These are phyloP conservation scores for Boletus sp. DNA, from an alignment of 768 basidiomycete species.

Conservation along the genomic window DNA sequence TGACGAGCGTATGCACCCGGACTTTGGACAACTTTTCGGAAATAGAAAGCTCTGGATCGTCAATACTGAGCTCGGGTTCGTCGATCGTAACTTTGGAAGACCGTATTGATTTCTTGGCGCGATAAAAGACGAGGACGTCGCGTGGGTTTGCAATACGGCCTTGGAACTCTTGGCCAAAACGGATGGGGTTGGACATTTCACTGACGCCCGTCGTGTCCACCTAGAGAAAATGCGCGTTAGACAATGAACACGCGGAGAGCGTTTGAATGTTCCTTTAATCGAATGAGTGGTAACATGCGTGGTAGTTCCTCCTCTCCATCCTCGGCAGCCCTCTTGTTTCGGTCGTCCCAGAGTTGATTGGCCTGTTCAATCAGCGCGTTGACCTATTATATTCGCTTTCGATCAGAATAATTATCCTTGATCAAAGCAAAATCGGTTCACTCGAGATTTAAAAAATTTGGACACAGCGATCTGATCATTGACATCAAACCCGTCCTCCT, in stretches of 20 bases:
- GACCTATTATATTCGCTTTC: slow-evolving; percentile 44
- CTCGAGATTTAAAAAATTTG: slow-evolving; percentile 74
- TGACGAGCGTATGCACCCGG: slow-evolving; percentile 83
- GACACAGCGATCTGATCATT: slow-evolving; percentile 80
- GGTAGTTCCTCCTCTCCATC: slow-evolving; percentile 61
- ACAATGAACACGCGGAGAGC: neutral
- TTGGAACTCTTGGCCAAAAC: slow-evolving; percentile 94
- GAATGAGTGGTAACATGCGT: slow-evolving; percentile 81
- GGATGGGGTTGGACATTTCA: slow-evolving; percentile 92
- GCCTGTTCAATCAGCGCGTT: slow-evolving; percentile 77
- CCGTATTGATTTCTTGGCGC: slow-evolving; percentile 56
- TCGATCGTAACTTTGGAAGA: slow-evolving; percentile 62
- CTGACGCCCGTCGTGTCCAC: slow-evolving; percentile 90
- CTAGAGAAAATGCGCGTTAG: slow-evolving; percentile 31
- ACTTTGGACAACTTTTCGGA: slow-evolving; percentile 79
- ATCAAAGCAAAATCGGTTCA: slow-evolving; percentile 27
- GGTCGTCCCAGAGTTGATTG: slow-evolving; percentile 37
- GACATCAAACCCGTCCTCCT: slow-evolving; percentile 72
- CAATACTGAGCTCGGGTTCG: slow-evolving; percentile 76
- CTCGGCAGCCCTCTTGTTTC: slow-evolving; percentile 42
- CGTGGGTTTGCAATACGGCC: slow-evolving; percentile 91
- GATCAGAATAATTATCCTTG: neutral
- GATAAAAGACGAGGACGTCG: slow-evolving; percentile 88
- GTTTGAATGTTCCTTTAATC: slow-evolving; percentile 60
- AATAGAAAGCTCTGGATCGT: slow-evolving; percentile 62